phyloP scores from a whole-genome alignment of 805 yeast species.

The Blastobotrys parvus region DNA sequence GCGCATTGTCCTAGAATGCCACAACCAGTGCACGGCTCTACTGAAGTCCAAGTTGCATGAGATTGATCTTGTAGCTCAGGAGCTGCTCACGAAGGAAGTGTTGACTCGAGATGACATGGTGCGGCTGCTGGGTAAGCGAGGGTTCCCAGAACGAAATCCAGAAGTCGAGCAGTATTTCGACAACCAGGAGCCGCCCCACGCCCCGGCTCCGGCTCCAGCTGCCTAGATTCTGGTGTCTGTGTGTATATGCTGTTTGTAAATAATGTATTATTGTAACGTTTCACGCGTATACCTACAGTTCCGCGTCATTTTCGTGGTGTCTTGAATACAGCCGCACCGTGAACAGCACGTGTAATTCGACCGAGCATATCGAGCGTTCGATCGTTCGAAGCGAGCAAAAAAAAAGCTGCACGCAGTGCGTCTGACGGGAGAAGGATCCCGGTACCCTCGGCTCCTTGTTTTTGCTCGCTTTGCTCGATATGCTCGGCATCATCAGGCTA shows the following conservation, averaged over 20 bases:
- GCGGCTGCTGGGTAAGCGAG: slow-evolving; percentile 79
- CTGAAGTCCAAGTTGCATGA: slow-evolving; percentile 63
- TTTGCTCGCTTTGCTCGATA: too few relatives aligned
- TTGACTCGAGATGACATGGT: slow-evolving; percentile 93
- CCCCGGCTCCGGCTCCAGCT: background rate
- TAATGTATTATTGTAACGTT: too few relatives aligned
- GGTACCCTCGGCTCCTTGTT: too few relatives aligned
- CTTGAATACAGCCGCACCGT: too few relatives aligned
- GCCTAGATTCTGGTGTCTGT: background rate
- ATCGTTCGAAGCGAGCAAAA: too few relatives aligned
- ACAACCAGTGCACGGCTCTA: slow-evolving; percentile 59
- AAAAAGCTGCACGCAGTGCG: too few relatives aligned
- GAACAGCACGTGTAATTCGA: too few relatives aligned
- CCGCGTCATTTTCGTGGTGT: too few relatives aligned
- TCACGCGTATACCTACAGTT: too few relatives aligned
- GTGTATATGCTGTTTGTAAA: background rate
- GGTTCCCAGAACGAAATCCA: slow-evolving; percentile 82
- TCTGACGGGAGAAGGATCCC: too few relatives aligned
- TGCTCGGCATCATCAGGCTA: too few relatives aligned
- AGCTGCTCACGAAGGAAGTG: slow-evolving; percentile 77
- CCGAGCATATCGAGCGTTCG: too few relatives aligned
- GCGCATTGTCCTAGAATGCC: slow-evolving; percentile 67
- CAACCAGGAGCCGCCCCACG: slow-evolving; percentile 3
- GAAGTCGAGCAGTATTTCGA: slow-evolving; percentile 51
- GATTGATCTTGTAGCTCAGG: slow-evolving; percentile 81